A percentile compares a stretch with the other conserved stretches of the same genome.
Conservation (phyloP, 2,329 filamentous ascomycete species). For the Aspergillus costaricaensis region DNA sequence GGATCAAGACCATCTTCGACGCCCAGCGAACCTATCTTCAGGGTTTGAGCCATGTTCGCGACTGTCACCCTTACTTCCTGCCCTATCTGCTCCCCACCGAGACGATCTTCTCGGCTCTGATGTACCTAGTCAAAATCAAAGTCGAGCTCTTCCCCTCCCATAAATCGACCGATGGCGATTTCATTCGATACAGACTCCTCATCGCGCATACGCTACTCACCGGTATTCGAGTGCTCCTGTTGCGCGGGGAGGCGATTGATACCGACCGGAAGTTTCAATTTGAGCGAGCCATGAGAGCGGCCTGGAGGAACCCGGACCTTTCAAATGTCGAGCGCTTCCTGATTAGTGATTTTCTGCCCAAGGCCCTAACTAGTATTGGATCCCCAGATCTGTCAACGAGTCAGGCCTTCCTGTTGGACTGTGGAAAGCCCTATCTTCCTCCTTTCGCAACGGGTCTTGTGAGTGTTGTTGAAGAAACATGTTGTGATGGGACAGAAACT, state of each 20-base stretch:
- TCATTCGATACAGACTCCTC: constrained; percentile 22
- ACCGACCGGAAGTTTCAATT: constrained; percentile 32
- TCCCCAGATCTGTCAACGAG: constrained; percentile 14
- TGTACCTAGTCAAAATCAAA: constrained; percentile 38
- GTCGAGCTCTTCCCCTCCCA: constrained; percentile 32
- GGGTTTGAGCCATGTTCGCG: constrained; percentile 28
- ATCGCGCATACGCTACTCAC: constrained; percentile 34
- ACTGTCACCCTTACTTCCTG: constrained; percentile 33
- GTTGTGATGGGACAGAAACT: constrained; percentile 3
- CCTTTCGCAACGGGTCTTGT: constrained; percentile 34
- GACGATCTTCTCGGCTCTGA: constrained; percentile 35
- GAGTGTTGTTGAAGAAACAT: constrained; percentile 10
- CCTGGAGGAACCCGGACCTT: constrained; percentile 37
- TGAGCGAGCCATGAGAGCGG: constrained; percentile 33
- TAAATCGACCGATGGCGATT: constrained; percentile 25
- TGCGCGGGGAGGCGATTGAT: constrained; percentile 30
- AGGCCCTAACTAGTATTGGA: constrained; percentile 31
- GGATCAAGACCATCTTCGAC: constrained; percentile 42
- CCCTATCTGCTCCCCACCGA: constrained; percentile 35
- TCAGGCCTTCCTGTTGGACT: constrained; percentile 11
- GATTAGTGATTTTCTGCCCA: constrained; percentile 33
- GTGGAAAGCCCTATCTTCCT: constrained; percentile 28
- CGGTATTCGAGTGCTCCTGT: constrained; percentile 36
- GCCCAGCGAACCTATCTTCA: constrained; percentile 38
- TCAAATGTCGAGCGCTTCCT: constrained; percentile 36